phyloP scores from a whole-genome alignment of 495 filamentous ascomycete species.

The Apiosordaria backusii region DNA sequence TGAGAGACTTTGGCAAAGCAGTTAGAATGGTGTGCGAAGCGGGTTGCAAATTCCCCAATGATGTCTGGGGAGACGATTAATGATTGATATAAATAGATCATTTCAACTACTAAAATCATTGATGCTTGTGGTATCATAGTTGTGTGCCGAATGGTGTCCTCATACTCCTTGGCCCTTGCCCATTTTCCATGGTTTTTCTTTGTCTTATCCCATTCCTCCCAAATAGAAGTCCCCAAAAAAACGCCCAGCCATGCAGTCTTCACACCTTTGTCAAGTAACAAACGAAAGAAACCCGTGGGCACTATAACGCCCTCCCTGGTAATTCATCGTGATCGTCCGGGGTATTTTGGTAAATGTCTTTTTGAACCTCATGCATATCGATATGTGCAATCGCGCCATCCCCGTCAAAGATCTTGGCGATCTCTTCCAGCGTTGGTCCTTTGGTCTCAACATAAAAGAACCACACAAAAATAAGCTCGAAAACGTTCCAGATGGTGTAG shows the following conservation, averaged over 20 bases:
- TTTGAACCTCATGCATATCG: constrained; percentile 46
- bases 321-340: constrained; percentile 29
- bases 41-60: neutral
- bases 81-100: neutral
- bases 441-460: constrained; percentile 66
- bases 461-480: constrained; percentile 60
- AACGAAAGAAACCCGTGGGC: neutral
- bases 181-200: neutral
- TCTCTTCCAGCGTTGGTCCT: constrained; percentile 61
- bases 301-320: constrained; percentile 18
- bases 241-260: neutral
- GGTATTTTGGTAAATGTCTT: constrained; percentile 40
- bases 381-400: constrained; percentile 51
- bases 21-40: constrained; percentile 29
- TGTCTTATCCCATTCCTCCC: neutral
- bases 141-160: neutral
- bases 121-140: neutral
- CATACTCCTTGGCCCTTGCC: neutral
- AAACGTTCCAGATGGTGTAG: constrained; percentile 59
- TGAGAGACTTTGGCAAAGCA: constrained; percentile 50
- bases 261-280: no score
- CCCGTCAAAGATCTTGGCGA: constrained; percentile 58
- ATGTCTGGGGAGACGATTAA: neutral
- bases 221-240: neutral
- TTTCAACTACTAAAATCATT: neutral